A percentile compares a stretch with the other conserved stretches of the same genome.
phyloP scores from a whole-genome alignment of 345 rosid genomes.

The Mangifera indica region DNA sequence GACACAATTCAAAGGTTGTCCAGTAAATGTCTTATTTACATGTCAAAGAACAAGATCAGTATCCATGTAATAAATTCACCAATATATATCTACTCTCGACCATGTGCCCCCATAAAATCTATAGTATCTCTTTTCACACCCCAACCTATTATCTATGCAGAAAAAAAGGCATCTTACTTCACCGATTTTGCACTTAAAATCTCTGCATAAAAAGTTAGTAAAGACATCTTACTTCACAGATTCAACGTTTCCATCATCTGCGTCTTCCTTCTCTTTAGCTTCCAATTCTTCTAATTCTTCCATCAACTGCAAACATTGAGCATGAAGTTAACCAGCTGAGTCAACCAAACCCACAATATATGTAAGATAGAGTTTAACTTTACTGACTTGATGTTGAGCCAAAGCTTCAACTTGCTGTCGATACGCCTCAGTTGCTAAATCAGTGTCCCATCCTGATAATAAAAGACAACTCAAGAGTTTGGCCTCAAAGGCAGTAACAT shows the following conservation, averaged over 20 bases:
- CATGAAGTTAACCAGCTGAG: slow-evolving; percentile 13
- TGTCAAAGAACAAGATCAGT: background rate
- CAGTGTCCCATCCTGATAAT: slow-evolving; percentile 95
- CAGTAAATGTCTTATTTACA: background rate
- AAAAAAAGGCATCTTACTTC: no score
- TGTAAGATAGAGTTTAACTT: slow-evolving; percentile 12
- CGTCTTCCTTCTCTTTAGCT: slow-evolving; percentile 80
- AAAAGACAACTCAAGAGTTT: slow-evolving; percentile 9
- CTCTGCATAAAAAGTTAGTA: slow-evolving; percentile 20
- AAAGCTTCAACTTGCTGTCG: slow-evolving; percentile 92
- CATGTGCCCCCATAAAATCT: background rate
- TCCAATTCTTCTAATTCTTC: slow-evolving; percentile 94
- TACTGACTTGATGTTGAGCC: slow-evolving; percentile 88
- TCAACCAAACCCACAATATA: slow-evolving; percentile 6
- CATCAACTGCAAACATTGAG: slow-evolving; percentile 61
- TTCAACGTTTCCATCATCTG: slow-evolving; percentile 46
- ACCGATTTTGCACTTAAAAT: slow-evolving; percentile 11
- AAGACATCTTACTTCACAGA: slow-evolving; percentile 58
- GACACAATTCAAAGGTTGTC: background rate
- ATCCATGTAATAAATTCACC: slow-evolving; percentile 2
- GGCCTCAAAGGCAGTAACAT: background rate
- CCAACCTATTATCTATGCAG: no score
- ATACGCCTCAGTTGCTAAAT: slow-evolving; percentile 99
- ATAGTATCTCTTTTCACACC: background rate
- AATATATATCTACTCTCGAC: background rate